Evolutionary conservation across 2,329 filamentous ascomycete genomes (phyloP), one percentile per base, ranked within the genome.

Genomic region (Phaeomoniella chlamydospora): DNA sequence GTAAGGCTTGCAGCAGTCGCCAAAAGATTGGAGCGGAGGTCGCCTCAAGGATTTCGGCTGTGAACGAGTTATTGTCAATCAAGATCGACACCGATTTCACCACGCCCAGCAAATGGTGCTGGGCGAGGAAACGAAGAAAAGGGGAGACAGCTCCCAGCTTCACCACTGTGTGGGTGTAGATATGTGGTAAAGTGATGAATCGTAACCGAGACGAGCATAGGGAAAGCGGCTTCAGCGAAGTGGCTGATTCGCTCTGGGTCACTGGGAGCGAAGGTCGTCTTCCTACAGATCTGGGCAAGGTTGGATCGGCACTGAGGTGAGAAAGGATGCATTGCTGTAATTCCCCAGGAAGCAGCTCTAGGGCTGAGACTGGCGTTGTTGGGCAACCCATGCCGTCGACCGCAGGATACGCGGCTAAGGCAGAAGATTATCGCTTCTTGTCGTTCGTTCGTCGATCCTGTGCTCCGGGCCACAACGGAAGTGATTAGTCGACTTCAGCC

Each of bases 101-200:
- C n/a, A 26, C 22, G n/a, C n/a, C 22, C 22, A n/a, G 9, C n/a
- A 26, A n/a, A n/a, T 26, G 22, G n/a, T 26, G 22, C 6, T n/a
- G 6, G 6, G 22, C 6, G 22, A 26, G 6, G 22, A 26, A 26
- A 26, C n/a, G 22, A 26, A 26, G 22, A n/a, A 26, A 26, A 9
- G 22, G n/a, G 22, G 22, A 6, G n/a, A 26, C n/a, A 6, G 22
- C 22, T 26, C n/a, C 22, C 22, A 26, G 9, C 9, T n/a, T 6
- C 9, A 26, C 22, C 9, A 26, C 22, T 9, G 22, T n/a, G 22
- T 26, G 22, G 6, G 6, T 26, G 22, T 26, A 61, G 13, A 74
- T 70, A 3, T 67, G 61, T 0, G 78, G 75, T 4, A 77, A 70
- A 0, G 77, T 76, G 33, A 76, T 53, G 37, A 9, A 26, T 9